Conservation (phyloP, 2,329 filamentous ascomycete genomes). For the Tympanopsis confertula region DNA sequence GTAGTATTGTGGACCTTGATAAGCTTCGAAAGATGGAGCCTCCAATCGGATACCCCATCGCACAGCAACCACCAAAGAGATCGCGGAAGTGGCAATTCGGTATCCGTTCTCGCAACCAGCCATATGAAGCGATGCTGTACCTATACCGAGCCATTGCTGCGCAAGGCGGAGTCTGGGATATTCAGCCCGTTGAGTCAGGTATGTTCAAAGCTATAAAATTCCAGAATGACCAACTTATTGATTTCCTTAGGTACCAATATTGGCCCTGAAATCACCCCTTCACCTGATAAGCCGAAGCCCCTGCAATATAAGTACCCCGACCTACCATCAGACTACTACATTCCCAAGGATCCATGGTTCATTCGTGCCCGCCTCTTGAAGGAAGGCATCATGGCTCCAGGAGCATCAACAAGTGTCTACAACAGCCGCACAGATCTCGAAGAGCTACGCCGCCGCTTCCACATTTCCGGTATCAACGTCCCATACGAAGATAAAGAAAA, state of each 20-base stretch:
- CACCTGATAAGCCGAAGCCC: not conserved
- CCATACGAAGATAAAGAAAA: constrained; percentile 5
- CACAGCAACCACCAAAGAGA: constrained; percentile 32
- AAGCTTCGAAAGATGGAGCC: not conserved
- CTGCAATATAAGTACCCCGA: not conserved
- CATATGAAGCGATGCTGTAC: constrained; percentile 62
- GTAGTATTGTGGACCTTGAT: constrained; percentile 18
- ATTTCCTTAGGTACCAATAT: too few species aligned
- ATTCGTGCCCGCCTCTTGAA: constrained; percentile 54
- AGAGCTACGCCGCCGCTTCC: constrained; percentile 25
- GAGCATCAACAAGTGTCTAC: constrained; percentile 7
- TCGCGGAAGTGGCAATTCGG: constrained; percentile 56
- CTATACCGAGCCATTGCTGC: constrained; percentile 59
- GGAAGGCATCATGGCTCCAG: constrained; percentile 47
- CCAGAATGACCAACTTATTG: constrained; percentile 15
- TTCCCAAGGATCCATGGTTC: constrained; percentile 55
- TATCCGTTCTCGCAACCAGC: constrained; percentile 61
- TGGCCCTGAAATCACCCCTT: too few species aligned
- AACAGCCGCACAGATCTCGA: constrained; percentile 7
- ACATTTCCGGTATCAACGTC: constrained; percentile 18
- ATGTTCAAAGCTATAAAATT: constrained; percentile 8
- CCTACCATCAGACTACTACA: constrained; percentile 33
- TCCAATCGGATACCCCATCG: constrained; percentile 22
- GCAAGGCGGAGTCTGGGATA: constrained; percentile 57
- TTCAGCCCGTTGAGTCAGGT: constrained; percentile 21